Conservation (phyloP, 768 basidiomycete genomes). For the Holtermannia corniformis region DNA sequence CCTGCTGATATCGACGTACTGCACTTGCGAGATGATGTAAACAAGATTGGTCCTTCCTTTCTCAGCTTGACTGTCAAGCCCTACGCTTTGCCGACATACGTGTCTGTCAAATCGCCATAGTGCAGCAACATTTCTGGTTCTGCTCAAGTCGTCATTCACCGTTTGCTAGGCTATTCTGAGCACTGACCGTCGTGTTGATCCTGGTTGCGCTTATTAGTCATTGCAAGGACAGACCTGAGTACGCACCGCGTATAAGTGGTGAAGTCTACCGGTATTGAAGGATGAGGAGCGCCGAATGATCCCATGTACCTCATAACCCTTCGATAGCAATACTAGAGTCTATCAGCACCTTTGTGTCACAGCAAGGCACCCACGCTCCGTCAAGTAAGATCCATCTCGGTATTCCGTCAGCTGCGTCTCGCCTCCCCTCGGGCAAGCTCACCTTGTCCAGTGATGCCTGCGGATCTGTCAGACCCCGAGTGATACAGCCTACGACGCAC, state of each 20-base stretch:
- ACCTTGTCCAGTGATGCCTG: conserved; percentile 92
- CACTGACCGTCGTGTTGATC: conserved; percentile 82
- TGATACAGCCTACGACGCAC: conserved; percentile 51
- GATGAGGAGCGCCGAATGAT: conserved; percentile 95
- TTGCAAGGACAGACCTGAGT: too few species aligned
- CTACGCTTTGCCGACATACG: too few species aligned
- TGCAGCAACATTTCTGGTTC: conserved; percentile 47
- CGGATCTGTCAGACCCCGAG: not conserved
- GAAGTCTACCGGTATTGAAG: conserved; percentile 92
- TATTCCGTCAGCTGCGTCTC: too few species aligned
- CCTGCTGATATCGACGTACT: conserved; percentile 31
- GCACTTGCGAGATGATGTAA: conserved; percentile 87
- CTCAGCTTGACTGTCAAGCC: too few species aligned
- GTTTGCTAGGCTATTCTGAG: not conserved
- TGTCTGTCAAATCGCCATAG: conserved; percentile 89
- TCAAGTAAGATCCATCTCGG: conserved; percentile 96
- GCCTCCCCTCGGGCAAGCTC: too few species aligned
- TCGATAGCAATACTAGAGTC: conserved; percentile 68
- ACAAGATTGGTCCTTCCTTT: conserved; percentile 96
- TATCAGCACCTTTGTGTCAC: too few species aligned
- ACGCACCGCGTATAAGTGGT: conserved; percentile 94
- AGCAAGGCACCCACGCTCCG: too few species aligned
- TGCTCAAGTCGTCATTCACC: conserved; percentile 1
- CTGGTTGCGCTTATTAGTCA: too few species aligned
- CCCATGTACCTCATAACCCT: conserved; percentile 84